Evolutionary conservation across 2,329 filamentous ascomycete genomes (phyloP).

Genomic region (Scedosporium aurantiacum): DNA sequence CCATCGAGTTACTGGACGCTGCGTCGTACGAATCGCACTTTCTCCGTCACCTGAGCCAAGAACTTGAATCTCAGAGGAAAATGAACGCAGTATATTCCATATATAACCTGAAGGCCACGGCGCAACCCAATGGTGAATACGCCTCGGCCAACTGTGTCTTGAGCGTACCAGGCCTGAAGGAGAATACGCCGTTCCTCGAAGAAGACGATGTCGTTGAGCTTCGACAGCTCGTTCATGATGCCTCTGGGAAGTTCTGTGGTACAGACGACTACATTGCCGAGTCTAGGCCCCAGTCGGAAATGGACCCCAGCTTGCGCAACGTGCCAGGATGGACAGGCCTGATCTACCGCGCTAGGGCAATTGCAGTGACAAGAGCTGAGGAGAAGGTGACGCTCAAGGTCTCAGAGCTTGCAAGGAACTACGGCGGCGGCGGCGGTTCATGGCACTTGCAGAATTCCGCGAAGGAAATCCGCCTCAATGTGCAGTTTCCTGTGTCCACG

Average conservation of each 20-base stretch:
- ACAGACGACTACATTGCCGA: neutral
- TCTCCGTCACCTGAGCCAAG: neutral
- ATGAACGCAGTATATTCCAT: neutral
- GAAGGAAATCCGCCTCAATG: neutral
- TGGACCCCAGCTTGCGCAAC: neutral
- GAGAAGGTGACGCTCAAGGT: neutral
- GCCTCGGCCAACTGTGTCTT: neutral
- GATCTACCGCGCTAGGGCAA: slow-evolving; percentile 1
- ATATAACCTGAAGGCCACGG: neutral
- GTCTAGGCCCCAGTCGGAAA: neutral
- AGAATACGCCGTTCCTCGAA: neutral
- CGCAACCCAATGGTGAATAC: neutral
- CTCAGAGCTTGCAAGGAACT: neutral
- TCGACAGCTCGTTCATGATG: slow-evolving; percentile 2
- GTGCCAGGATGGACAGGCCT: slow-evolving; percentile 3
- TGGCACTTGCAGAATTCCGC: too few species aligned
- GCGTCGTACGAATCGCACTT: neutral
- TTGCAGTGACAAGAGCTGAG: neutral
- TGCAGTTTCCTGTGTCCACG: neutral
- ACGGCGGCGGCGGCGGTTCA: neutral
- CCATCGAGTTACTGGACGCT: neutral
- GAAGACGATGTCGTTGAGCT: slow-evolving; percentile 3
- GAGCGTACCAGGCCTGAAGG: neutral
- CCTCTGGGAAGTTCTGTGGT: neutral
- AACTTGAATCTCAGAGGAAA: neutral